Base-by-base conservation (phyloP, 768 basidiomycete species). In the Mycena albidolilacea region DNA sequence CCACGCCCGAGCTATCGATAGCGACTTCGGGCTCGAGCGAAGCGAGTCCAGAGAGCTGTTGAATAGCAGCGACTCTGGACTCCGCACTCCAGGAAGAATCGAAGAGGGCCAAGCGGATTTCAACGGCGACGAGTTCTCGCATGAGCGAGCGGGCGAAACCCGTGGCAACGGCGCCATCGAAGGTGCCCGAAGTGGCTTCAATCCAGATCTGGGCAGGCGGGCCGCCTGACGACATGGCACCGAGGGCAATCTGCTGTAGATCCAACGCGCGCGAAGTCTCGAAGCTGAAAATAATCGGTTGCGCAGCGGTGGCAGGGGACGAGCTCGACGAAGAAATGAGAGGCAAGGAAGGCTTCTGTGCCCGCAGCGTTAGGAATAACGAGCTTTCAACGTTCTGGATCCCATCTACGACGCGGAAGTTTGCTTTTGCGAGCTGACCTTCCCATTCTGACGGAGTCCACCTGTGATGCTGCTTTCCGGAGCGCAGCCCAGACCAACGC, bases 61-160 rank as follows among this genome's bases (percentile, higher is more conserved):
- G 21, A 8, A 62, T 62, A 7, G n/a, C 30, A 14, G 61, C 43
- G 7, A 17, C 15, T 35, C 61, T 14, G 43, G 23, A 15, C 14
- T 62, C 61, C 1, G 61, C 14, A 12, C 17, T 62, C 61, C 61
- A 62, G 14, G 14, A 19, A 1, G 61, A 2, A 35, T 62, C 61
- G 23, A 62, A 62, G 12, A 62, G 61, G 17, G 41, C 61, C 43
- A 62, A 12, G 15, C 44, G 44, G 44, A 62, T 46, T 7, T 44
- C 44, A 15, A 30, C 23, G 12, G 23, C 23, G 10, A 46, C 23
- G n/a, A 46, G 10, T 44, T 62, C 61, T 10, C 61, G 21, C 61
- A 30, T 46, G 15, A 62, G 44, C 3, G 61, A 44, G 44, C 61
- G 61, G 5, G 44, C 23, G 44, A 62, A 62, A 9, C 61, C 61